A percentile compares a stretch with the other conserved stretches of the same genome.
phyloP scores from a whole-genome alignment of 2,329 filamentous ascomycete species.

The Biscogniauxia mediterranea region DNA sequence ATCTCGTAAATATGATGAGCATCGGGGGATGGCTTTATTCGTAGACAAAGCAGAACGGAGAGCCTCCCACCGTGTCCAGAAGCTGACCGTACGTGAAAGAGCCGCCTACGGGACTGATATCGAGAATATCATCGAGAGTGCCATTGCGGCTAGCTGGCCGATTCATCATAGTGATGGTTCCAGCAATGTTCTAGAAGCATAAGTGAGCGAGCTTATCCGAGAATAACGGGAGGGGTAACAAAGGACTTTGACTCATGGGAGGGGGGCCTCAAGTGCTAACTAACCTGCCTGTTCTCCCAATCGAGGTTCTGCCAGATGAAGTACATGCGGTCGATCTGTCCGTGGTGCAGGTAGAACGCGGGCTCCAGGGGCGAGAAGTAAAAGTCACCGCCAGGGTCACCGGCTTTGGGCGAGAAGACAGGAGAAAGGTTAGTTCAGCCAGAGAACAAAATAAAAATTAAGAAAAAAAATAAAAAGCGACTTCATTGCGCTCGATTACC shows the following conservation, averaged over 20 bases:
- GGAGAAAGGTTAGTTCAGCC: slow-evolving; percentile 1
- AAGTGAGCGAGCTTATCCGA: slow-evolving; percentile 12
- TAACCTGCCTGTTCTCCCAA: slow-evolving; percentile 36
- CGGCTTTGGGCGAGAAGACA: slow-evolving; percentile 29
- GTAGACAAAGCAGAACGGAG: slow-evolving; percentile 46
- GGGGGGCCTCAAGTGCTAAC: not conserved
- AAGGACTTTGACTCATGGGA: not conserved
- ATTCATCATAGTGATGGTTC: slow-evolving; percentile 43
- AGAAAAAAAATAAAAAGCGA: no score
- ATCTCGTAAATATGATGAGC: no score
- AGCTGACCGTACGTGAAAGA: slow-evolving; percentile 32
- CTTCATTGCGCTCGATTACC: not conserved
- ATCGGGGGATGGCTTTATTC: slow-evolving; percentile 16
- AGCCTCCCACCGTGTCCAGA: slow-evolving; percentile 40
- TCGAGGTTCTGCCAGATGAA: slow-evolving; percentile 50
- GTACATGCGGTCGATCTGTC: slow-evolving; percentile 45
- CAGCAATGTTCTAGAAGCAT: slow-evolving; percentile 32
- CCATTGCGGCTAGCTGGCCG: slow-evolving; percentile 40
- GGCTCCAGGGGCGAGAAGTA: slow-evolving; percentile 45
- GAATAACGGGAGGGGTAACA: not conserved
- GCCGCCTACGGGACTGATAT: slow-evolving; percentile 27
- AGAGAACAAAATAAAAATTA: no score
- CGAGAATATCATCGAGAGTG: slow-evolving; percentile 39
- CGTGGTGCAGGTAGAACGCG: slow-evolving; percentile 46
- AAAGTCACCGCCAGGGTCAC: slow-evolving; percentile 46